Conservation (phyloP, 495 filamentous ascomycete species). For the Daldinia concentrica region DNA sequence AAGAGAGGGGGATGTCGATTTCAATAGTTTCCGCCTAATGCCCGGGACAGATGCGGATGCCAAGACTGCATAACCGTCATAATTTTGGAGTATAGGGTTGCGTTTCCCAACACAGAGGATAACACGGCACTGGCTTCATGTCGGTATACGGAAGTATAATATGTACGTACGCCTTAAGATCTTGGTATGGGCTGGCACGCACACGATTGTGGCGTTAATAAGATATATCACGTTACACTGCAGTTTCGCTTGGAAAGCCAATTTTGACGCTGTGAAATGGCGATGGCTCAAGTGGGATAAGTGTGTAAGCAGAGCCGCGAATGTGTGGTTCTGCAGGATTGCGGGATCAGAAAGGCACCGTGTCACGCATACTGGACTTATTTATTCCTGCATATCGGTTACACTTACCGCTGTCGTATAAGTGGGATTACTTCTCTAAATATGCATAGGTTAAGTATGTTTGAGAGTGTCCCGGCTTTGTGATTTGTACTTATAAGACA, state of each 20-base stretch:
- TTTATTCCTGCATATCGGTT: constrained; percentile 17
- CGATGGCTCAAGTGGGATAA: constrained; percentile 16
- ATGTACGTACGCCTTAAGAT: background rate
- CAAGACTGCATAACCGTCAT: constrained; percentile 18
- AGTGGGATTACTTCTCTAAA: background rate
- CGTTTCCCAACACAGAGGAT: background rate
- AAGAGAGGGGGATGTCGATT: background rate
- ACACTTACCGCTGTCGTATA: background rate
- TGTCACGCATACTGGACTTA: background rate
- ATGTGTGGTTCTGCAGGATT: constrained; percentile 31
- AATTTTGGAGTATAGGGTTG: constrained; percentile 1
- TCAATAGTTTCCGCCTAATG: constrained; percentile 5
- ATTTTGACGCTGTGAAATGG: constrained; percentile 1
- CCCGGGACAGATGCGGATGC: constrained; percentile 20
- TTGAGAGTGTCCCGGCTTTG: background rate
- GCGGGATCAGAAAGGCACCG: constrained; percentile 27
- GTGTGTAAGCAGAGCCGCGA: constrained; percentile 27
- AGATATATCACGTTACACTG: constrained; percentile 29
- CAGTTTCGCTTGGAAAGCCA: constrained; percentile 15
- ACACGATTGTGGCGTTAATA: constrained; percentile 14
- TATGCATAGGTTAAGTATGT: background rate
- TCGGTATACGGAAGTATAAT: background rate
- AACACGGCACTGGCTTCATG: background rate
- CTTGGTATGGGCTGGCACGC: background rate
- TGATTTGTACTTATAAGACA: background rate